These are phyloP conservation scores for Osmozyma mogii DNA, from an alignment of 805 yeast genomes.

Conservation along the genomic window DNA sequence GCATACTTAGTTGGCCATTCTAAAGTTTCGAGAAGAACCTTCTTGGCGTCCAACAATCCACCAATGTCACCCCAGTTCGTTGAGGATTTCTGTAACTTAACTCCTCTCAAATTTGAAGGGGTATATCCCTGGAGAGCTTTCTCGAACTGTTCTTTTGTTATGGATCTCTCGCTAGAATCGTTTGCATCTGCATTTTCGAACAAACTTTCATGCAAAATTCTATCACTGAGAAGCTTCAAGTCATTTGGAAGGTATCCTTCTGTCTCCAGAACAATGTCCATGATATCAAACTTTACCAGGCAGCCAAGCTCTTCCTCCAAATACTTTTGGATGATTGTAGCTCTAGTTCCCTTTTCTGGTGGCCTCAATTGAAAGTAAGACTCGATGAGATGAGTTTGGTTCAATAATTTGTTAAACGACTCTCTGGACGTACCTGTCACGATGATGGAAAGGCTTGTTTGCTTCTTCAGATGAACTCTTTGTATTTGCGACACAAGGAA, in stretches of 20 bases:
- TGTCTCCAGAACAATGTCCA: conserved; percentile 52
- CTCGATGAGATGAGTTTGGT: conserved; percentile 65
- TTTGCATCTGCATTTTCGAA: conserved; percentile 9
- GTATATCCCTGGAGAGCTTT: conserved; percentile 59
- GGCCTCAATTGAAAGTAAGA: conserved; percentile 51
- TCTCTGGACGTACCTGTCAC: conserved; percentile 61
- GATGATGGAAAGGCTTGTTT: conserved; percentile 45
- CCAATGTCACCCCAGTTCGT: conserved; percentile 86
- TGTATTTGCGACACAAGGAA: conserved; percentile 39
- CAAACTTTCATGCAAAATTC: conserved; percentile 50
- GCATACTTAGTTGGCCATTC: conserved; percentile 98
- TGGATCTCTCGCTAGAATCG: neutral
- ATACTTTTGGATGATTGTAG: conserved; percentile 37
- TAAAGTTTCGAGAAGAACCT: conserved; percentile 70
- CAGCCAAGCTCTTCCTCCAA: conserved; percentile 19
- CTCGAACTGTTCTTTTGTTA: conserved; percentile 36
- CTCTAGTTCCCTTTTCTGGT: conserved; percentile 61
- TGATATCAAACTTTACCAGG: conserved; percentile 31
- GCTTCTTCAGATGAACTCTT: conserved; percentile 36
- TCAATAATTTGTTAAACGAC: conserved; percentile 49
- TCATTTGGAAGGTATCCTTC: conserved; percentile 91
- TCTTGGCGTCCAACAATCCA: conserved; percentile 72
- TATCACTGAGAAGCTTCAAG: conserved; percentile 59
- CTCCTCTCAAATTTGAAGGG: conserved; percentile 81
- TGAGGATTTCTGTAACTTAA: conserved; percentile 70